Evolutionary conservation across 202 grass and related monocot genomes (phyloP).

Genomic region (Cymbopogon flexuosus): DNA sequence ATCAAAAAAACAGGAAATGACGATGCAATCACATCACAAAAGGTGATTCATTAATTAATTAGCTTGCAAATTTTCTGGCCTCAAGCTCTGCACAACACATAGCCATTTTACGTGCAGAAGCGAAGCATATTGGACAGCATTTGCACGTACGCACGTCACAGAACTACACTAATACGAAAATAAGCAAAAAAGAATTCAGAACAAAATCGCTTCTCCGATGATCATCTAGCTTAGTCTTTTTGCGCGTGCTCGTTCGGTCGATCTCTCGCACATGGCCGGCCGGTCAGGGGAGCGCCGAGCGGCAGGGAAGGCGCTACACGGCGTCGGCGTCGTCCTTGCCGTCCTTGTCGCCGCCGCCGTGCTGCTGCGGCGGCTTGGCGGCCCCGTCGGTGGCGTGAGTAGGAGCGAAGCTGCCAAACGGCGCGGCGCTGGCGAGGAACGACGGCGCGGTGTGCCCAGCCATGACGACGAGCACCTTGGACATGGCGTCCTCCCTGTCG

Average conservation of each 20-base stretch:
- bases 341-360: not conserved
- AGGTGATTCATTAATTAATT: slow-evolving; percentile 19
- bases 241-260: not conserved
- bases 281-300: too few species aligned
- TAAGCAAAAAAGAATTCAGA: not conserved
- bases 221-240: not conserved
- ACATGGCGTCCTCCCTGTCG: slow-evolving; percentile 37
- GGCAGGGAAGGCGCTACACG: not conserved
- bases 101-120: not conserved
- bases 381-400: not conserved
- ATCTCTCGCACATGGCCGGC: not conserved
- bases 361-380: not conserved
- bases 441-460: slow-evolving; percentile 47
- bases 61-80: slow-evolving; percentile 1
- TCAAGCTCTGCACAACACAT: not conserved
- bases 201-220: slow-evolving; percentile 23
- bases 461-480: slow-evolving; percentile 60
- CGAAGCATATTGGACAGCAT: not conserved
- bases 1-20: not conserved
- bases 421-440: slow-evolving; percentile 57
- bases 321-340: not conserved
- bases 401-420: slow-evolving; percentile 13
- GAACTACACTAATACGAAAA: not conserved
- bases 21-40: not conserved
- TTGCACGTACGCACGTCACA: not conserved